These are phyloP conservation scores for Fusarium succisae DNA, from an alignment of 2,329 filamentous ascomycete species.

Conservation along the genomic window DNA sequence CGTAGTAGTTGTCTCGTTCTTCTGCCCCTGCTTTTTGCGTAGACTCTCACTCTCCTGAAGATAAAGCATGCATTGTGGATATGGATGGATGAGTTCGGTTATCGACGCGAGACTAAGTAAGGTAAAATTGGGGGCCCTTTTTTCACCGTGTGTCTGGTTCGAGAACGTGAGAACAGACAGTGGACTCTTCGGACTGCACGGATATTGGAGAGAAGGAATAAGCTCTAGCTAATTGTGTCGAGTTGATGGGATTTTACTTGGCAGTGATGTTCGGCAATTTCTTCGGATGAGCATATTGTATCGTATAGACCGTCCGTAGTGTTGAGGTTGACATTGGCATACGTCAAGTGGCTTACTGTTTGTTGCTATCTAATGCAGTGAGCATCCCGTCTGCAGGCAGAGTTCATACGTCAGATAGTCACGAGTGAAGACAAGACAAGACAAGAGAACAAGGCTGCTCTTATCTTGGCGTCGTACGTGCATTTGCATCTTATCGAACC, in stretches of 20 bases:
- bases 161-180: conserved; percentile 1
- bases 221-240: background rate
- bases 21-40: background rate
- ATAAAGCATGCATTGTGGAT: background rate
- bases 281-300: background rate
- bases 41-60: background rate
- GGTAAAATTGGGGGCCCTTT: background rate
- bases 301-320: background rate
- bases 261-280: background rate
- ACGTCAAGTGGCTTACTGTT: conserved; percentile 2
- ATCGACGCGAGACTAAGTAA: conserved; percentile 12
- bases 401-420: background rate
- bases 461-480: conserved; percentile 23
- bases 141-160: background rate
- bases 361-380: background rate
- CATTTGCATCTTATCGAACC: background rate
- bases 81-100: conserved; percentile 10
- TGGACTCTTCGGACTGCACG: background rate
- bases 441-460: background rate
- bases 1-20: background rate
- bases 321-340: conserved; percentile 16
- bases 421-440: background rate
- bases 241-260: background rate
- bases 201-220: background rate
- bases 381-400: background rate